Evolutionary conservation across 2,329 filamentous ascomycete genomes (phyloP), one percentile per base, ranked within the genome.

Genomic region (Herpotrichia juniperi): DNA sequence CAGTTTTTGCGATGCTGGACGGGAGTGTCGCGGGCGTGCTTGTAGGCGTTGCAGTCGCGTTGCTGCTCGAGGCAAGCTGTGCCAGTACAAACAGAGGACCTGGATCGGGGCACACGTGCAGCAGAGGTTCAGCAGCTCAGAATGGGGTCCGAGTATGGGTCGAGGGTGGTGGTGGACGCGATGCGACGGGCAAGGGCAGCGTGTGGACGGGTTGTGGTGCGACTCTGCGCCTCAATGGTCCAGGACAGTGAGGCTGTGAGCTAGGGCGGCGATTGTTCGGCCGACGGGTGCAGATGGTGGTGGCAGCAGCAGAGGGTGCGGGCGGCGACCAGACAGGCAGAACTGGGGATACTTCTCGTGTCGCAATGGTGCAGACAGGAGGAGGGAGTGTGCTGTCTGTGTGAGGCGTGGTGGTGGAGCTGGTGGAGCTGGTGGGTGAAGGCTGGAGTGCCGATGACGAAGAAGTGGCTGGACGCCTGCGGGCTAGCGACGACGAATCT

Each of bases 371-470:
- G 31, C 31, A 34, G 31, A 34, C 31, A n/a, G 31, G n/a, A 16
- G 31, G 31, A 5, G 16, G 31, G 5, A 5, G 14, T 12, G 31
- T 9, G 31, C n/a, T 34, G 31, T n/a, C 5, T 5, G 31, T 25
- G 44, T 24, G 26, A 37, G 44, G 34, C 22, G 49, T 28, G 42
- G 42, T 42, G 42, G 31, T 25, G 44, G 32, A 14, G 42, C 16
- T 22, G n/a, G 14, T 43, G n/a, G 44, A 39, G 37, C n/a, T 47
- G 52, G 48, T 51, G 14, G 42, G n/a, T n/a, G 45, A 49, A 43
- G 53, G 58, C 52, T 56, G 55, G 55, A 53, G 54, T 54, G 57
- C 57, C 54, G 57, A 62, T 62, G 61, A 62, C 61, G 59, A 58
- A 56, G 61, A 43, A 54, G 61, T 55, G 56, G 56, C 56, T 58